Base-by-base conservation (phyloP, 352 stramenopile genomes). In the Halophytophthora batemanensis region DNA sequence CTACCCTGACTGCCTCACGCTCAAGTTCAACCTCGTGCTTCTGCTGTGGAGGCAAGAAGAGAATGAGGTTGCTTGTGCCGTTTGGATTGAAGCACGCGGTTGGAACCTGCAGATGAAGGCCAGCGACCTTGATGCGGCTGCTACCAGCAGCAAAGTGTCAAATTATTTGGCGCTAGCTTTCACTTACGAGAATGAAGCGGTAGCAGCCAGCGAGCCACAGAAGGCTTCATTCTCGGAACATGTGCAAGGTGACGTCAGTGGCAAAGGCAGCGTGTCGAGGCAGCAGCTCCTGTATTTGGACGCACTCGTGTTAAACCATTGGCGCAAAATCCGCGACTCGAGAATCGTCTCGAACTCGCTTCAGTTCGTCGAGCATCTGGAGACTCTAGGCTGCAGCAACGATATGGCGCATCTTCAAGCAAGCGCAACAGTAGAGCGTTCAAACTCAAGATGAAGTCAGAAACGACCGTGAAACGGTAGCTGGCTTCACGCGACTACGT, bases 11-110 rank as follows among this genome's bases (percentile, higher is more conserved):
- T 72, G 53, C 10, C 39, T 87, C 7, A 51, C 62, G 8, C 53
- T 90, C 2, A 68, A 65, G 18, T 93, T 92, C 52, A 95, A 95
- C 40, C 56, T 92, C 14, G 70, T 74, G 25, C 54, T 93, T n/a
- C 57, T 95, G 33, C 63, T 95, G 0, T 93, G 78, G 84, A 64
- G 80, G 14, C 64, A 74, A 13, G 44, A 52, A 2, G 65, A 90
- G 13, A 66, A 66, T 42, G 54, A 69, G 2, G 55, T 57, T 25
- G 82, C 82, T 15, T 88, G 68, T 31, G 52, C 63, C n/a, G 19
- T 91, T 18, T 95, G 84, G 84, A 61, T 87, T 15, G 71, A 88
- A 56, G 64, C 69, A 55, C 76, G 82, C 3, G 66, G 63, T 0
- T 92, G 73, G 77, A 67, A 61, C 39, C 48, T 78, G 2, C 55